Percentiles rank a stretch among this genome's conserved stretches.
Conservation (phyloP, 352 stramenopile species). For the Hyaloperonospora arabidopsidis region DNA sequence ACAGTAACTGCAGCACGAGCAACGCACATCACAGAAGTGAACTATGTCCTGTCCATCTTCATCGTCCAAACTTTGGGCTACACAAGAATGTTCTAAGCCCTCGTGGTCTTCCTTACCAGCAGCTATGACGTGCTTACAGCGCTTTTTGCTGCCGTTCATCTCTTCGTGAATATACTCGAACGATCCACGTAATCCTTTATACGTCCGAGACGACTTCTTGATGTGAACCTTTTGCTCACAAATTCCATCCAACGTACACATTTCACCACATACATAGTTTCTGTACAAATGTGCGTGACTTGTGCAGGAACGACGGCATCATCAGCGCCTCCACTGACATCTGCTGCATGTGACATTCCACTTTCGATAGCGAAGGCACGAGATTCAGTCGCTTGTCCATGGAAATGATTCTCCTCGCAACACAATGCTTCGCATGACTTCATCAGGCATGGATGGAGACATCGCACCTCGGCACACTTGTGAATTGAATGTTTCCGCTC, state of each 20-base stretch:
- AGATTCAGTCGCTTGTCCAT: slow-evolving; percentile 23
- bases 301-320: not conserved
- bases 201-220: slow-evolving; percentile 44
- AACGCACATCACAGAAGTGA: slow-evolving; percentile 51
- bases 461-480: slow-evolving; percentile 47
- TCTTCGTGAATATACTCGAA: slow-evolving; percentile 61
- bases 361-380: slow-evolving; percentile 20
- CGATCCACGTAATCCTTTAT: slow-evolving; percentile 30
- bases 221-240: slow-evolving; percentile 55
- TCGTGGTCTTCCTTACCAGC: slow-evolving; percentile 30
- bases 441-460: slow-evolving; percentile 42
- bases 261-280: slow-evolving; percentile 32
- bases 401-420: slow-evolving; percentile 43
- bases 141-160: slow-evolving; percentile 60
- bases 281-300: slow-evolving; percentile 41
- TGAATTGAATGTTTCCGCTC: slow-evolving; percentile 37
- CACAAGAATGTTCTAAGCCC: slow-evolving; percentile 32
- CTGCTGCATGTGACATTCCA: slow-evolving; percentile 2
- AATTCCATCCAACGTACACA: slow-evolving; percentile 44
- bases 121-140: slow-evolving; percentile 30
- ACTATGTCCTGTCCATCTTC: slow-evolving; percentile 10
- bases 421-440: slow-evolving; percentile 35
- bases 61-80: slow-evolving; percentile 8
- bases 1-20: slow-evolving; percentile 57
- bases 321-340: not conserved